These are phyloP conservation scores for Trichoderma harzianum DNA, from an alignment of 2,329 filamentous ascomycete genomes.

Conservation along the genomic window DNA sequence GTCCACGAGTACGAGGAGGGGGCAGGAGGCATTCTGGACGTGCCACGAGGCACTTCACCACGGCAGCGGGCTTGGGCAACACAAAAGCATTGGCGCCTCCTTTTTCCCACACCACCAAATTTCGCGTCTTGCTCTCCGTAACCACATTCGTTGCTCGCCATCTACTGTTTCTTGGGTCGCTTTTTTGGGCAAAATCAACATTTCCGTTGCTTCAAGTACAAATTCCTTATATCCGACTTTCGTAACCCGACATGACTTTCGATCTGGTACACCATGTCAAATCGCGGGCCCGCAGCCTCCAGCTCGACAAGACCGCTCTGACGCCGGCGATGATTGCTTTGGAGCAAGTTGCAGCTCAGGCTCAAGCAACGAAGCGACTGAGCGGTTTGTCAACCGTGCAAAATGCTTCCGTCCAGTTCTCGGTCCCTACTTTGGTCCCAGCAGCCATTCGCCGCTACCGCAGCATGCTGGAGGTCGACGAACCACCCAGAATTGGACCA, in stretches of 20 bases:
- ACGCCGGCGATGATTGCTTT: constrained; percentile 20
- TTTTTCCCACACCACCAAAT: constrained; percentile 22
- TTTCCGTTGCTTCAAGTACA: constrained; percentile 26
- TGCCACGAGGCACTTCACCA: constrained; percentile 23
- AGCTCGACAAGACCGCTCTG: constrained; percentile 39
- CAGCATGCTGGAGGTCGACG: constrained; percentile 54
- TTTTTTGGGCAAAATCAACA: constrained; percentile 32
- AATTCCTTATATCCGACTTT: constrained; percentile 25
- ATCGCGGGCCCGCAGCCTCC: constrained; percentile 47
- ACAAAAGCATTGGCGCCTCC: constrained; percentile 16
- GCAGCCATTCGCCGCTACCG: constrained; percentile 37
- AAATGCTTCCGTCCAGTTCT: constrained; percentile 16
- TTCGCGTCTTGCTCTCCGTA: constrained; percentile 29
- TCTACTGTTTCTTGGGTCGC: constrained; percentile 47
- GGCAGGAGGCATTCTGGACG: constrained; percentile 17
- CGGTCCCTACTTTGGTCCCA: constrained; percentile 16
- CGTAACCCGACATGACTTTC: constrained; percentile 38
- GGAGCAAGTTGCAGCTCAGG: constrained; percentile 20
- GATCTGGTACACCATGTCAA: constrained; percentile 44
- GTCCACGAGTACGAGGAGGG: constrained; percentile 18
- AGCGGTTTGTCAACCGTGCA: constrained; percentile 29
- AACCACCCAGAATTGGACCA: constrained; percentile 43
- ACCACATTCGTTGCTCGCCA: constrained; percentile 38
- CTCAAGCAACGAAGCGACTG: constrained; percentile 32
- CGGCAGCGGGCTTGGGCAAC: background rate